Conservation (phyloP, 2,329 filamentous ascomycete genomes). For the Madurella fahalii region DNA sequence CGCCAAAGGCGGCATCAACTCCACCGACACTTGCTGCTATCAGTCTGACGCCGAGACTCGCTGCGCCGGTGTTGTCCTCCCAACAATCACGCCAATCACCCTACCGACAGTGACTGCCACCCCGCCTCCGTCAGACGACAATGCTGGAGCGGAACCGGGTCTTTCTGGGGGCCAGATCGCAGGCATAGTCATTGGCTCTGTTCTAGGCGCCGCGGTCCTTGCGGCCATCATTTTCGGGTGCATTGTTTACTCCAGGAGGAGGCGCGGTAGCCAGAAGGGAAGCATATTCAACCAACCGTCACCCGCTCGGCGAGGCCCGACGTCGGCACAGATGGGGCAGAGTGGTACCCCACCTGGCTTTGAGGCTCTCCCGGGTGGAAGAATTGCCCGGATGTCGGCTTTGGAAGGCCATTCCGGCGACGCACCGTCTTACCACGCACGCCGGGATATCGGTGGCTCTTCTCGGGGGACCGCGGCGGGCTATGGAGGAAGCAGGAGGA, state of each 20-base stretch:
- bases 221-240: slow-evolving; percentile 62
- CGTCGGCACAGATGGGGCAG: slow-evolving; percentile 37
- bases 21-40: slow-evolving; percentile 92
- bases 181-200: slow-evolving; percentile 78
- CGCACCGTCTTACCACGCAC: slow-evolving; percentile 52
- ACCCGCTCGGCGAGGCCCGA: slow-evolving; percentile 54
- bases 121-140: slow-evolving; percentile 41
- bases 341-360: slow-evolving; percentile 50
- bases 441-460: slow-evolving; percentile 40
- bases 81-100: slow-evolving; percentile 66
- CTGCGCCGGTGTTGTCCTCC: slow-evolving; percentile 74
- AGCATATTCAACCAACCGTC: slow-evolving; percentile 89
- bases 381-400: slow-evolving; percentile 94
- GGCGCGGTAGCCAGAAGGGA: slow-evolving; percentile 58
- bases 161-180: slow-evolving; percentile 86
- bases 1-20: slow-evolving; percentile 75
- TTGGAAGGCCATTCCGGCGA: slow-evolving; percentile 70
- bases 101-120: slow-evolving; percentile 49
- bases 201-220: slow-evolving; percentile 57
- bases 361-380: slow-evolving; percentile 76
- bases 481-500: slow-evolving; percentile 45
- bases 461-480: slow-evolving; percentile 45
- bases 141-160: slow-evolving; percentile 33
- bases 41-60: slow-evolving; percentile 69
- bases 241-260: slow-evolving; percentile 54